Evolutionary conservation across 805 yeast genomes (phyloP), one percentile per base, ranked within the genome.

Genomic region (Wickerhamomyces ciferrii): DNA sequence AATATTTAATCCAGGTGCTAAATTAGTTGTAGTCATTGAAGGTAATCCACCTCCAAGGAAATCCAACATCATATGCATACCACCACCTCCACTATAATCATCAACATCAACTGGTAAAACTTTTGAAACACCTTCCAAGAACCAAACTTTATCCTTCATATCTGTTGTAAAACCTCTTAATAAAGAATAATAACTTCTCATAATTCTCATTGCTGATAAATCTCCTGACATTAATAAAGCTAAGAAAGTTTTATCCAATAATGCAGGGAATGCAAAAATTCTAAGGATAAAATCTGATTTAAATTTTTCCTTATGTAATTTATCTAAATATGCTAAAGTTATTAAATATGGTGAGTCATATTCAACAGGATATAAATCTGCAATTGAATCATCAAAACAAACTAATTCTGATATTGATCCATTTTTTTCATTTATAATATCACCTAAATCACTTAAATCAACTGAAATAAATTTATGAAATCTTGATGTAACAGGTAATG

Each of bases 81-180:
- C 94, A 44, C 95, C 94, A 51, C 95, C 87, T 37, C 96, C 96
- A 14, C 91, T 82, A 59, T 87, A 86, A 57, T 85, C 89, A 55
- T 91, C 97, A 45, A 88, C 96, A 63, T 90, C 96, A 11, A 84
- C 95, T 0, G 97, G 97, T 42, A 91, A 71, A 1, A 90, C 96
- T 45, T 83, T 81, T 5, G 94, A 79, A 2, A 89, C 94, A 4
- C 97, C 97, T 65, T 91, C 96, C 52, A 91, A 71, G 55, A 91
- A 90, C 97, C 97, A 91, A 17, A 91, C 95, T 55, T 79, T 79
- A 57, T 90, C 94, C 62, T 86, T 87, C 85, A 87, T 84, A 58
- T 87, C 95, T 32, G 83, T 79, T 0, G 96, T 87, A 63, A 86
- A 91, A 15, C 84, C 81, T 53, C 96, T 71, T 42, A 91, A 74